Evolutionary conservation across 768 basidiomycete species (phyloP).

Genomic region (Pleurotus tuoliensis): DNA sequence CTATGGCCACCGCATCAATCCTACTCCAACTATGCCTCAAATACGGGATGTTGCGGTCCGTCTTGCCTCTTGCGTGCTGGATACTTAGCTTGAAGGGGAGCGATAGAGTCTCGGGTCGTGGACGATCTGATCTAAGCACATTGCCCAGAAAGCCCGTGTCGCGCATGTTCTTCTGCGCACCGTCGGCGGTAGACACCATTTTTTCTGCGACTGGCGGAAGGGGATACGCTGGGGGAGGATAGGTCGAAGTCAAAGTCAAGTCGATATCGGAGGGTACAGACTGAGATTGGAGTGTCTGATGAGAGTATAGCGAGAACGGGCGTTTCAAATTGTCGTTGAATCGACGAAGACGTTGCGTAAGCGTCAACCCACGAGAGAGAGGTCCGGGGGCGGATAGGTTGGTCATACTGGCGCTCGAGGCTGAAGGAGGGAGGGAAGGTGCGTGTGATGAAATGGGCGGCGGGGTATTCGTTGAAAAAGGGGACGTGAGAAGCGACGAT

Average conservation of each 20-base stretch:
- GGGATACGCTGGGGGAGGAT: slow-evolving; percentile 14
- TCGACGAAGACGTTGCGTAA: slow-evolving; percentile 40
- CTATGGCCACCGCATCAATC: slow-evolving; percentile 83
- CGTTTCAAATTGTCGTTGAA: slow-evolving; percentile 45
- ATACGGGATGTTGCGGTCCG: slow-evolving; percentile 75
- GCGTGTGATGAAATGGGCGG: slow-evolving; percentile 10
- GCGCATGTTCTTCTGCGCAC: slow-evolving; percentile 35
- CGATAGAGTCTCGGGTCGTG: slow-evolving; percentile 38
- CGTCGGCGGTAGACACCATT: slow-evolving; percentile 25
- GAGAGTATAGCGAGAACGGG: slow-evolving; percentile 47
- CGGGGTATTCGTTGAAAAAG: slow-evolving; percentile 25
- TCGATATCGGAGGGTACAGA: slow-evolving; percentile 20
- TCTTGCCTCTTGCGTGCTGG: slow-evolving; percentile 48
- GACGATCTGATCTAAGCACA: slow-evolving; percentile 38
- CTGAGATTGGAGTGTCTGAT: slow-evolving; percentile 15
- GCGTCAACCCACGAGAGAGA: slow-evolving; percentile 40
- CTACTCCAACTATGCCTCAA: slow-evolving; percentile 90
- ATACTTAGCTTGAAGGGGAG: slow-evolving; percentile 64
- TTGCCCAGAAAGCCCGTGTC: slow-evolving; percentile 47
- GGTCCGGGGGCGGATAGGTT: slow-evolving; percentile 20
- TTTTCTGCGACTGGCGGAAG: slow-evolving; percentile 30
- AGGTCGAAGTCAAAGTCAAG: slow-evolving; percentile 9
- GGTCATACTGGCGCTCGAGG: slow-evolving; percentile 21
- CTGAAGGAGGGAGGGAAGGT: slow-evolving; percentile 23
- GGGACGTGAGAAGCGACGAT: slow-evolving; percentile 42